Conservation (phyloP, 768 basidiomycete species). For the Trametes punicea region DNA sequence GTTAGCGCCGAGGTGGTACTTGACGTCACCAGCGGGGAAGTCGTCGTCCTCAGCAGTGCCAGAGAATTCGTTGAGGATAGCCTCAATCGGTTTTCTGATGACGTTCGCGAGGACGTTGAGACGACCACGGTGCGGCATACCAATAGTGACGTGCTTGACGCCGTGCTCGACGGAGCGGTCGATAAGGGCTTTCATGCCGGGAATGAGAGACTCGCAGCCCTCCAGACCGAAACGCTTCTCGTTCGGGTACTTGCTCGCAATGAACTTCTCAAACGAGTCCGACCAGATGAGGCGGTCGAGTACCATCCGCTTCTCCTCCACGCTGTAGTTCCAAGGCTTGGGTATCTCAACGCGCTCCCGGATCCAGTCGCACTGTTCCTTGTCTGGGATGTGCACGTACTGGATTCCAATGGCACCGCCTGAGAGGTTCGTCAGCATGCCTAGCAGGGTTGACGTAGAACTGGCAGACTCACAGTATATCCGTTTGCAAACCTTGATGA, state of each 20-base stretch:
- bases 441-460: neutral
- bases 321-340: slow-evolving; percentile 94
- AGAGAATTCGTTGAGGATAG: slow-evolving; percentile 94
- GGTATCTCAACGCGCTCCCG: slow-evolving; percentile 94
- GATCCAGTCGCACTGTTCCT: slow-evolving; percentile 99
- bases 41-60: slow-evolving; percentile 66
- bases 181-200: slow-evolving; percentile 99
- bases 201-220: slow-evolving; percentile 95
- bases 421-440: neutral
- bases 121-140: slow-evolving; percentile 99
- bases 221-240: slow-evolving; percentile 99
- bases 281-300: slow-evolving; percentile 99
- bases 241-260: slow-evolving; percentile 97
- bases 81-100: slow-evolving; percentile 97
- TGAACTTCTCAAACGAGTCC: slow-evolving; percentile 99
- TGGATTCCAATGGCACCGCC: slow-evolving; percentile 81
- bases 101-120: slow-evolving; percentile 98
- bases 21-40: slow-evolving; percentile 93
- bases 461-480: slow-evolving; percentile 66
- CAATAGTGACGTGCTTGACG: slow-evolving; percentile 93
- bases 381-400: slow-evolving; percentile 95
- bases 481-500: slow-evolving; percentile 84
- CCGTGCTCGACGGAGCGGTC: slow-evolving; percentile 97
- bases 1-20: slow-evolving; percentile 98
- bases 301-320: slow-evolving; percentile 99